A percentile compares a stretch with the other conserved stretches of the same genome.
Evolutionary conservation across 345 rosid species (phyloP).

Genomic region (Populus simonii): DNA sequence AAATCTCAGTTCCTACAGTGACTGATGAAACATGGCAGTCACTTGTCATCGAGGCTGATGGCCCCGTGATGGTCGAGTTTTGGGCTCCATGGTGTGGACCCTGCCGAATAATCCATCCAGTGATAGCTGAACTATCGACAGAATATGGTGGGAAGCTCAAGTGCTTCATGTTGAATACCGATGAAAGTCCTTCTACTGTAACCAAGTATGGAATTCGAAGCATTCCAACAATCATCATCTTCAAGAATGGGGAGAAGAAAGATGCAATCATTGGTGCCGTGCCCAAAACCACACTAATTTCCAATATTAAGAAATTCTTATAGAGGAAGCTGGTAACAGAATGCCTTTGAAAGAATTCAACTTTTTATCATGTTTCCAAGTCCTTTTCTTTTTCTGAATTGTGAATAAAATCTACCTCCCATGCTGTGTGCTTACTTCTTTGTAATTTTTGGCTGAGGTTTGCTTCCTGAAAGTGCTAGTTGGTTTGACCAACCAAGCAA

Average conservation of each 20-base stretch:
- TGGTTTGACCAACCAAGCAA: neutral
- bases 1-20: slow-evolving; percentile 22
- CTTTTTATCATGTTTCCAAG: neutral
- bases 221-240: slow-evolving; percentile 63
- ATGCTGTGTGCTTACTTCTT: too few species aligned
- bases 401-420: too few species aligned
- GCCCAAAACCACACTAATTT: slow-evolving; percentile 57
- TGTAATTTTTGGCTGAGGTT: neutral
- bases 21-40: slow-evolving; percentile 62
- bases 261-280: slow-evolving; percentile 73
- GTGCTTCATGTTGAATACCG: slow-evolving; percentile 67
- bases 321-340: slow-evolving; percentile 16
- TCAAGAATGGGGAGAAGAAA: slow-evolving; percentile 68
- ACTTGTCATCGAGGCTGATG: slow-evolving; percentile 50
- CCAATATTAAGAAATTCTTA: slow-evolving; percentile 61
- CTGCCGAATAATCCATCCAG: slow-evolving; percentile 66
- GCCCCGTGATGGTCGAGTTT: slow-evolving; percentile 62
- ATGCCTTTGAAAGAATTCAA: neutral
- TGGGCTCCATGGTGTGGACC: slow-evolving; percentile 95
- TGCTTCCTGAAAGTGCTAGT: neutral
- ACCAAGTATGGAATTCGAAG: slow-evolving; percentile 63
- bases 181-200: slow-evolving; percentile 55
- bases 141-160: slow-evolving; percentile 66
- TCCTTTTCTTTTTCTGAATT: too few species aligned
- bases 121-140: slow-evolving; percentile 50